phyloP scores from a whole-genome alignment of 2,329 filamentous ascomycete genomes.

The Lecanoromycetidae sp. region DNA sequence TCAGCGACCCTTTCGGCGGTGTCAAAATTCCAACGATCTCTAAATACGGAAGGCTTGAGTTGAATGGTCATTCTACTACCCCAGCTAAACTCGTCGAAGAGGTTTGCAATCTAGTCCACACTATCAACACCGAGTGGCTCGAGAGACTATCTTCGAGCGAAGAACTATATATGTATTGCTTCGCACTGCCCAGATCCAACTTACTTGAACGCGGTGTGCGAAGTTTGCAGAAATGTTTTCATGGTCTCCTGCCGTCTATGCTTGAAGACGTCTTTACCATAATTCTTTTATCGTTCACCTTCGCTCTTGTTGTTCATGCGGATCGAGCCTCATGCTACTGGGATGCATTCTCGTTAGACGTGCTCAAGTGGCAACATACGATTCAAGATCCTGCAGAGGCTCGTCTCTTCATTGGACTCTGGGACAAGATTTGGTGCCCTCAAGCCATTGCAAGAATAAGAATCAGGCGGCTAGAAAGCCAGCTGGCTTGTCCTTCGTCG shows the following conservation, averaged over 20 bases:
- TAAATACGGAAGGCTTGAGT: no score
- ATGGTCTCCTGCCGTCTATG: not conserved
- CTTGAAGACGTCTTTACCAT: conserved; percentile 6
- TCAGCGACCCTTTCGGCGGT: not conserved
- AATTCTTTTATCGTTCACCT: conserved; percentile 1
- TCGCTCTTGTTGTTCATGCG: not conserved
- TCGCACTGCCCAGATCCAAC: not conserved
- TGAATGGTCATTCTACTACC: not conserved
- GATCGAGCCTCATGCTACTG: not conserved
- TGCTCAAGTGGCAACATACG: not conserved
- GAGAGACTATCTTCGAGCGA: not conserved
- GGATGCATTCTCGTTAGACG: not conserved
- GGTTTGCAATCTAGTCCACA: not conserved
- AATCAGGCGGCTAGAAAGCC: no score
- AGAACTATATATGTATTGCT: not conserved
- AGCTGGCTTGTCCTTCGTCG: no score
- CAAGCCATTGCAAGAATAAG: not conserved
- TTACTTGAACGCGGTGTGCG: not conserved
- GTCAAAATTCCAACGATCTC: not conserved
- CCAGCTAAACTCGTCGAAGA: not conserved
- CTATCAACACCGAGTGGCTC: conserved; percentile 1
- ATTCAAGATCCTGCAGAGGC: not conserved
- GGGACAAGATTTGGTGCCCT: not conserved
- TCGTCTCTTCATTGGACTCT: not conserved
- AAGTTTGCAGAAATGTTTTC: not conserved